Conservation (phyloP, 2,329 filamentous ascomycete species). For the Sporothrix pseudoabietina region DNA sequence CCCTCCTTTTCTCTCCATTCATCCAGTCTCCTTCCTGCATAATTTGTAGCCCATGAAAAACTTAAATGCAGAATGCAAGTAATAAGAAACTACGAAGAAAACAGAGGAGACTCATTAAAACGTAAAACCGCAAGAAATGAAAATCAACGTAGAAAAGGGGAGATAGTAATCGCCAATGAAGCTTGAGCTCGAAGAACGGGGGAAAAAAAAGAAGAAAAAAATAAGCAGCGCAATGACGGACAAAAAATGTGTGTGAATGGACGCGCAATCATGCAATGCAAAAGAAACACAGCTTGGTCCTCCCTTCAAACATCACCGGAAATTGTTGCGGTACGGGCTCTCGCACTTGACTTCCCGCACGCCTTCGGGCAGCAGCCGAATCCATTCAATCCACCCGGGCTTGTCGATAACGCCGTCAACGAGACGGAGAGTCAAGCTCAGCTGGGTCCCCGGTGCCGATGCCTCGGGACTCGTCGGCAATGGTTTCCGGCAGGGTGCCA, state of each 20-base stretch:
- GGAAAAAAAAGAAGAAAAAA: not conserved
- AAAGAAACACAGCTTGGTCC: not conserved
- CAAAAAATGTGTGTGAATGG: not conserved
- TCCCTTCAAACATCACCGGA: conserved; percentile 40
- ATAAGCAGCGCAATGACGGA: not conserved
- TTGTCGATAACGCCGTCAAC: conserved; percentile 55
- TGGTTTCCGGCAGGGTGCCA: conserved; percentile 52
- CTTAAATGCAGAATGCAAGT: not conserved
- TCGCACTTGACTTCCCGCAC: conserved; percentile 60
- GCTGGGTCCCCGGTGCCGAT: conserved; percentile 44
- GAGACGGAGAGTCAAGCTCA: conserved; percentile 55
- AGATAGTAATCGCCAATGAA: not conserved
- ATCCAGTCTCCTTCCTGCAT: not conserved
- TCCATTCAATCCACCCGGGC: conserved; percentile 60
- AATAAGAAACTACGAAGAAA: not conserved
- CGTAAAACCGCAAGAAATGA: not conserved
- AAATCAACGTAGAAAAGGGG: conserved; percentile 1
- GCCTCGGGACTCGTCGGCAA: conserved; percentile 48
- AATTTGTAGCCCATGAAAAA: not conserved
- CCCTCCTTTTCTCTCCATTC: not conserved
- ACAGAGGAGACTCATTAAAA: not conserved
- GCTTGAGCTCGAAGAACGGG: no score
- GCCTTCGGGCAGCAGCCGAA: conserved; percentile 60
- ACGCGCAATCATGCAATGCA: not conserved
- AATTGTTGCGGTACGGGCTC: conserved; percentile 49